phyloP scores from a whole-genome alignment of 2,329 filamentous ascomycete species.

The Nigrospora sphaerica region DNA sequence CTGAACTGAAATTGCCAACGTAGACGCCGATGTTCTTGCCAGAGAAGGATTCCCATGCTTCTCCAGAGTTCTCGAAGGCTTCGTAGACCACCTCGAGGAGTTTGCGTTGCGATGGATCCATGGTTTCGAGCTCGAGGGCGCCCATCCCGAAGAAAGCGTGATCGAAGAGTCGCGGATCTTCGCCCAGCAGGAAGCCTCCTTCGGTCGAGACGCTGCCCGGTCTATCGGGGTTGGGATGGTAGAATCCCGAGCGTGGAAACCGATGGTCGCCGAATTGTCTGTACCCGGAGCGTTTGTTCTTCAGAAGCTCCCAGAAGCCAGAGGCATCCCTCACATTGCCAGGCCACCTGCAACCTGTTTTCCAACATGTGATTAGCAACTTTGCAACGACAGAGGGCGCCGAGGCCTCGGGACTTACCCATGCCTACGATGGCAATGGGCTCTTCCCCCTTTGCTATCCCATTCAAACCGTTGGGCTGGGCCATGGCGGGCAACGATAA shows the following conservation, averaged over 20 bases:
- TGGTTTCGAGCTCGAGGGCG: conserved; percentile 16
- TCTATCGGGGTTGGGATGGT: conserved; percentile 6
- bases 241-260: conserved; percentile 13
- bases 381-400: neutral
- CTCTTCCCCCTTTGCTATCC: neutral
- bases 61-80: conserved; percentile 12
- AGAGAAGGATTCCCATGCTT: conserved; percentile 4
- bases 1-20: conserved; percentile 17
- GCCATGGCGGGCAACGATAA: too few species aligned
- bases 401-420: neutral
- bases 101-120: conserved; percentile 23
- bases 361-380: neutral
- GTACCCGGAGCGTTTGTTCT: conserved; percentile 8
- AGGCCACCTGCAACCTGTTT: conserved; percentile 14
- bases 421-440: conserved; percentile 1
- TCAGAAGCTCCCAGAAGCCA: conserved; percentile 13
- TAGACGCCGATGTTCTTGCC: conserved; percentile 12
- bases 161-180: conserved; percentile 18
- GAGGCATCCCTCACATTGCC: conserved; percentile 8
- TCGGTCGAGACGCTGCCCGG: conserved; percentile 4
- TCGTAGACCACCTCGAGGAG: conserved; percentile 28
- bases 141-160: conserved; percentile 21
- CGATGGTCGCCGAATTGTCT: conserved; percentile 7
- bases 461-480: too few species aligned
- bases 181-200: conserved; percentile 20